Percentiles rank a stretch among this genome's conserved stretches.
These are phyloP conservation scores for Jatropha podagrica DNA, from an alignment of 441 rosid genomes.

Conservation along the genomic window DNA sequence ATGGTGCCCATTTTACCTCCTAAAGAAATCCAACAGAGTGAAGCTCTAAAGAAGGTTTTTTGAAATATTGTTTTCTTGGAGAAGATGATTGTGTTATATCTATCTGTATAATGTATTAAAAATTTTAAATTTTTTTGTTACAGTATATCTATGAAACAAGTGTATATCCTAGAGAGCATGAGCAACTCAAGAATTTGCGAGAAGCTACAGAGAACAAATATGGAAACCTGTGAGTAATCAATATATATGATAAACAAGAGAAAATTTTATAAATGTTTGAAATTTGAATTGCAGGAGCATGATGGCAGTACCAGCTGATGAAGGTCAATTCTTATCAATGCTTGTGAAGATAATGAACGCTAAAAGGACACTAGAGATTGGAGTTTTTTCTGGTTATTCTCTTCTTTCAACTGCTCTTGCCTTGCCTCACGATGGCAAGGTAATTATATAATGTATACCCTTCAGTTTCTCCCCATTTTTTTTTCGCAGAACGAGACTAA, in stretches of 20 bases:
- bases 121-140: not conserved
- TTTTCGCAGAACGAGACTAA: too few relatives aligned
- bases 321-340: conserved; percentile 47
- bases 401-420: conserved; percentile 54
- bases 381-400: conserved; percentile 71
- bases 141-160: conserved; percentile 54
- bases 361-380: conserved; percentile 57
- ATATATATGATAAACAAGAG: too few relatives aligned
- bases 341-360: conserved; percentile 45
- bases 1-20: not conserved
- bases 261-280: too few relatives aligned
- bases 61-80: too few relatives aligned
- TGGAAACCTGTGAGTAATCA: conserved; percentile 27
- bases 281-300: conserved; percentile 28
- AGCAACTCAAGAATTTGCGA: conserved; percentile 40
- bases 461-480: too few relatives aligned
- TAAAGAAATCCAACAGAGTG: conserved; percentile 9
- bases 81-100: too few relatives aligned
- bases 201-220: conserved; percentile 41
- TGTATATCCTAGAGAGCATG: conserved; percentile 56
- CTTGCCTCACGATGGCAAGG: conserved; percentile 51
- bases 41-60: not conserved
- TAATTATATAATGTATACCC: not conserved
- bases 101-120: too few relatives aligned
- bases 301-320: conserved; percentile 44